Percentiles rank a stretch among this genome's conserved stretches.
These are phyloP conservation scores for Rosa lucieae DNA, from an alignment of 306 rosid genomes.

Conservation along the genomic window DNA sequence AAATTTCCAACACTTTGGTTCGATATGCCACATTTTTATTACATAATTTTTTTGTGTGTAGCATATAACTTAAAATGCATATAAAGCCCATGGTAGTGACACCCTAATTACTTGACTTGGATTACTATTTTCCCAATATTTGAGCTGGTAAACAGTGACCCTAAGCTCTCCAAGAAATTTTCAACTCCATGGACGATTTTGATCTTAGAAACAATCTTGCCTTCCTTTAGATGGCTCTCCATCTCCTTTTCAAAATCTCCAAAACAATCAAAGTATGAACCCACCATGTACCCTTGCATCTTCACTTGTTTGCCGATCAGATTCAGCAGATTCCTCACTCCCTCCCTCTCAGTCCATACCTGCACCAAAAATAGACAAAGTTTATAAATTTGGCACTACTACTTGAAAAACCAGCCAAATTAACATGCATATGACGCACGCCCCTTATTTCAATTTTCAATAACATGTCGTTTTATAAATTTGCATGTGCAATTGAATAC, in stretches of 20 bases:
- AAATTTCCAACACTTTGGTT: too few species aligned
- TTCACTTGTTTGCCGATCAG: conserved; percentile 63
- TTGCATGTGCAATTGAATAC: background rate
- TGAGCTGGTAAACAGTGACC: conserved; percentile 52
- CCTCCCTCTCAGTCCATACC: conserved; percentile 68
- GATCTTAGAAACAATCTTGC: conserved; percentile 46
- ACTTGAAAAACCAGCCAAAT: background rate
- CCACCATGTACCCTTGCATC: conserved; percentile 56
- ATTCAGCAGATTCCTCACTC: conserved; percentile 61
- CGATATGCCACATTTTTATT: background rate
- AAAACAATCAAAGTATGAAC: conserved; percentile 47
- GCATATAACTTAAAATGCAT: background rate
- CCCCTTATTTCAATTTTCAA: background rate
- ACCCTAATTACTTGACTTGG: conserved; percentile 32
- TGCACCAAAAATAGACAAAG: conserved; percentile 17
- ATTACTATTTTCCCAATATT: conserved; percentile 56
- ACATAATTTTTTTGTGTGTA: background rate
- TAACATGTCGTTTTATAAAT: background rate
- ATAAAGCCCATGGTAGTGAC: background rate
- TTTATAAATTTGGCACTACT: background rate
- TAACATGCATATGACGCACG: background rate
- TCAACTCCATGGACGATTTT: conserved; percentile 48
- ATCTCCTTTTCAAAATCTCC: conserved; percentile 56
- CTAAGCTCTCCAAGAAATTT: conserved; percentile 44
- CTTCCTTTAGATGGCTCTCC: conserved; percentile 49